These are phyloP conservation scores for Carex littledalei DNA, from an alignment of 176 grass and related monocot genomes.

Conservation along the genomic window DNA sequence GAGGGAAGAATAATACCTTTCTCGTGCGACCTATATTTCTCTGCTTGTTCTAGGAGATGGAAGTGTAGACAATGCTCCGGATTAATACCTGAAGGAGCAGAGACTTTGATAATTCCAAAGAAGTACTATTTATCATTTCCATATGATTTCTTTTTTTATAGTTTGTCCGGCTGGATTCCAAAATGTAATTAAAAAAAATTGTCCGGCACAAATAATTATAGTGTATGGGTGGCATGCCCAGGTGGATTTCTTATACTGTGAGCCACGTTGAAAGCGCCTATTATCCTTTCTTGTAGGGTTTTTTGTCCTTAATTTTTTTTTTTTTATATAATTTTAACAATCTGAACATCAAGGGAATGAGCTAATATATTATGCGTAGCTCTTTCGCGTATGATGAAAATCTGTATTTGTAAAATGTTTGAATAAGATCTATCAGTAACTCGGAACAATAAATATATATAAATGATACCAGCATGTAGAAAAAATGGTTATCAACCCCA, in stretches of 20 bases:
- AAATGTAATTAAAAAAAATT: not conserved
- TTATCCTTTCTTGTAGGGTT: not conserved
- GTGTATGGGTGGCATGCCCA: not conserved
- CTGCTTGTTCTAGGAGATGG: not conserved
- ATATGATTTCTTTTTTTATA: not conserved
- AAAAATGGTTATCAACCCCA: not conserved
- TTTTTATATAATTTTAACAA: not conserved
- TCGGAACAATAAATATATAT: not conserved
- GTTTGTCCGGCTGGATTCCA: not conserved
- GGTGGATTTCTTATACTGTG: not conserved
- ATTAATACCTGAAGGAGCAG: slow-evolving; percentile 10
- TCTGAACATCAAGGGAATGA: not conserved
- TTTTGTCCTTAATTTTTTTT: not conserved
- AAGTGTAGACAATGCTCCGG: not conserved
- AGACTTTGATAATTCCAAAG: slow-evolving; percentile 14
- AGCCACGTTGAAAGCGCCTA: not conserved
- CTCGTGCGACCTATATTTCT: not conserved
- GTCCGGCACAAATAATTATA: not conserved
- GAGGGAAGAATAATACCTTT: not conserved
- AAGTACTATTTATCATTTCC: not conserved
- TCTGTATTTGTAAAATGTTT: not conserved
- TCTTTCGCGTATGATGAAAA: not conserved
- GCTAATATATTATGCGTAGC: not conserved
- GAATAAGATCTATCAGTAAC: not conserved
- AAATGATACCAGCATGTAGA: not conserved